Base-by-base conservation (phyloP, 2,329 filamentous ascomycete genomes). In the Endocalyx cinctus region DNA sequence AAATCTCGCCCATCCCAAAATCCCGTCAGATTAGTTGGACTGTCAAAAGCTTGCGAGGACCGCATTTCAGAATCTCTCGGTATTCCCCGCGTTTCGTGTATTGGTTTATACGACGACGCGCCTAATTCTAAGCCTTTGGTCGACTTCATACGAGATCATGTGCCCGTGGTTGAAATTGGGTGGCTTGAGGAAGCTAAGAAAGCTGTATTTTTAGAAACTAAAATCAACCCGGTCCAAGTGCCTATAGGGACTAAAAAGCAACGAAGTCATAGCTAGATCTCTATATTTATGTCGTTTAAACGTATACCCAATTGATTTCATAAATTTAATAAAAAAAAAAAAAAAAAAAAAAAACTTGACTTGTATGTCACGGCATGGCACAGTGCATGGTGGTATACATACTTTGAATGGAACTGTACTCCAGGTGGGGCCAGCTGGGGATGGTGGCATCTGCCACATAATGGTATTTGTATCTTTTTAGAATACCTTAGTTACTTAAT, bases 41-140 rank as follows among this genome's bases (percentile, higher is more conserved):
- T 87, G 29, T 79, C 79, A 1, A 76, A 71, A 33, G 60, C 70
- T 1, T 74, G 70, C 31, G 79, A 81, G 28, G 62, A 73, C 12
- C 69, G 69, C 10, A 58, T 87, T 12, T 73, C 73, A 29, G 55
- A 61, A 18, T 67, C 67, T 14, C 62, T 87, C 4, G 74, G 74
- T 2, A 66, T 86, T 8, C 76, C 79, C 1, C 69, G 79, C 20
- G 78, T 79, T 1, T 83, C 80, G 2, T 77, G 79, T 15, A 60
- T 87, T 19, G 83, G 72, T 1, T 54, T 87, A 6, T 56, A 66
- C 14, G 62, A 64, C 6, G 69, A 63, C 23, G 77, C 80, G 1
- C 77, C 79, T 0, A 70, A 74, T 26, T 67, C 74, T 0, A 67
- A 67, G 31, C 66, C 72, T 1, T 53, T 87, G 8, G 52, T 80